Percentiles rank a stretch among this genome's conserved stretches.
These are phyloP conservation scores for Tritrichomonas musculus DNA, from an alignment of 208 protist genomes.

Conservation along the genomic window DNA sequence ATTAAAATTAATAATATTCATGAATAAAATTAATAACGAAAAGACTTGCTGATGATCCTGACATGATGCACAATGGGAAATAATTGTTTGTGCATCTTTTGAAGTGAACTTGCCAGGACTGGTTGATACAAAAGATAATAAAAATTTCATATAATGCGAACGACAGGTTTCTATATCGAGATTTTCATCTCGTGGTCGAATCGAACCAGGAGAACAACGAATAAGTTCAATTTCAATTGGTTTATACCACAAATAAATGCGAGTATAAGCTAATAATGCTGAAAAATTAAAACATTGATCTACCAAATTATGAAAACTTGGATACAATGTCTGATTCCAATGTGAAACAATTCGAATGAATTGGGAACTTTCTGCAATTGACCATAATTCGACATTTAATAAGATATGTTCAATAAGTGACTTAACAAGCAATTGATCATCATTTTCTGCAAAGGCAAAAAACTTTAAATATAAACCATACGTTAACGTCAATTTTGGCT, in stretches of 20 bases:
- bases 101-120: neutral
- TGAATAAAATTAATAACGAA: neutral
- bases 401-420: neutral
- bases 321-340: neutral
- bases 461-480: neutral
- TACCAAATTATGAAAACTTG: neutral
- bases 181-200: neutral
- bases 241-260: neutral
- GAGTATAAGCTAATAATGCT: neutral
- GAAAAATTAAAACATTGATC: neutral
- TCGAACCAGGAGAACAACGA: too few species aligned
- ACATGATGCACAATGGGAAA: neutral
- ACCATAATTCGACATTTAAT: neutral
- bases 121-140: neutral
- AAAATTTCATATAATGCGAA: neutral
- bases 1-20: neutral
- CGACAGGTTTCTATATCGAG: neutral
- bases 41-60: neutral
- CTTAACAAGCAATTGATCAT: neutral
- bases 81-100: neutral
- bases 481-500: neutral
- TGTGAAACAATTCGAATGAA: neutral
- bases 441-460: neutral
- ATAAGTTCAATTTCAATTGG: slow-evolving; percentile 22
- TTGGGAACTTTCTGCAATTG: neutral